Conservation (phyloP, 2,329 filamentous ascomycete genomes). For the Arthroderma uncinatum region DNA sequence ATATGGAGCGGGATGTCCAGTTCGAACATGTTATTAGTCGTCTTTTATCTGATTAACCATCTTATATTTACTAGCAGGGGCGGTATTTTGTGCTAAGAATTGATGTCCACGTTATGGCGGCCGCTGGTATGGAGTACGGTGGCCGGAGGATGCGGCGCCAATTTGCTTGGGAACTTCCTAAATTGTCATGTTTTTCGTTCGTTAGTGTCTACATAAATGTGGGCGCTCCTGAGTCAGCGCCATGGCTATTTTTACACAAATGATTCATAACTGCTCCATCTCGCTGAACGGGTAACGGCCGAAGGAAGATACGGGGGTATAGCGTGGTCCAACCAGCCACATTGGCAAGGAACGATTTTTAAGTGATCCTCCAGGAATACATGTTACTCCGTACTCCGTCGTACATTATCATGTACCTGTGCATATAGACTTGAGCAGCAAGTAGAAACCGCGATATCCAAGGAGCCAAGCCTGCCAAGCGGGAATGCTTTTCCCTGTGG, state of each 20-base stretch:
- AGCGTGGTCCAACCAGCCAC: neutral
- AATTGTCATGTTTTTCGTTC: neutral
- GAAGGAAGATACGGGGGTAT: neutral
- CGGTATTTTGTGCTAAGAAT: no score
- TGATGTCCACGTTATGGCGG: no score
- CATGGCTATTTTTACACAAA: neutral
- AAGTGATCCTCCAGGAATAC: neutral
- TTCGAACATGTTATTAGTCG: neutral
- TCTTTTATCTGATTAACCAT: no score
- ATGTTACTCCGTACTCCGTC: neutral
- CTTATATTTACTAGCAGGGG: no score
- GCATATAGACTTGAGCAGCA: no score
- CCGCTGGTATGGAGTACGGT: no score
- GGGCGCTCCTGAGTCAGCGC: neutral
- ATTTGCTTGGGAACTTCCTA: neutral
- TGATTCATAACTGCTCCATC: neutral
- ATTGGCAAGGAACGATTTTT: neutral
- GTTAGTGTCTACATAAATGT: neutral
- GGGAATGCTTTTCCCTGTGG: neutral
- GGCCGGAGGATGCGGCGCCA: no score
- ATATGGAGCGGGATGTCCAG: neutral
- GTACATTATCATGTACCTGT: neutral
- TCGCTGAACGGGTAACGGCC: neutral
- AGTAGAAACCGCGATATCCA: neutral
- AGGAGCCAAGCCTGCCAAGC: neutral